Percentiles rank a stretch among this genome's conserved stretches.
Evolutionary conservation across 2,329 filamentous ascomycete species (phyloP).

Genomic region (Aspergillus unguis): DNA sequence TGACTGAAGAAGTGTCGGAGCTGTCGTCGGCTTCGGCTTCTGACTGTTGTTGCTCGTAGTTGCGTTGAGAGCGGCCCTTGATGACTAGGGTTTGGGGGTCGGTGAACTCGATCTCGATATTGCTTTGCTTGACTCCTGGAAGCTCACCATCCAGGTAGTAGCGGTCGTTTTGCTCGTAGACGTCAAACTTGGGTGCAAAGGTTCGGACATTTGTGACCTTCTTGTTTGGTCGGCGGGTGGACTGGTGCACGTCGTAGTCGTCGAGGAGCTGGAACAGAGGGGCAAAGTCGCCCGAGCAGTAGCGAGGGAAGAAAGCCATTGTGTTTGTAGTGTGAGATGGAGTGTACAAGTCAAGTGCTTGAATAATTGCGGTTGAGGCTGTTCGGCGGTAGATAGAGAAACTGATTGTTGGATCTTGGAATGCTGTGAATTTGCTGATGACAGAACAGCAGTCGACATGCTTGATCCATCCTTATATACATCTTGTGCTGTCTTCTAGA

Average conservation of each 20-base stretch:
- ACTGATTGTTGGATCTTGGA: not conserved
- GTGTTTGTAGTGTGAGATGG: not conserved
- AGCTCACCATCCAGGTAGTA: slow-evolving; percentile 49
- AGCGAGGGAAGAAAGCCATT: slow-evolving; percentile 42
- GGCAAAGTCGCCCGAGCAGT: slow-evolving; percentile 35
- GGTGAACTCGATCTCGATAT: slow-evolving; percentile 47
- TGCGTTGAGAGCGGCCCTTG: slow-evolving; percentile 39
- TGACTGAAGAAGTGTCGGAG: slow-evolving; percentile 22
- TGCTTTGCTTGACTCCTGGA: slow-evolving; percentile 46
- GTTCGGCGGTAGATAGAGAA: not conserved
- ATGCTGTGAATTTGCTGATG: slow-evolving; percentile 8
- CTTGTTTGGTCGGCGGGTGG: slow-evolving; percentile 18
- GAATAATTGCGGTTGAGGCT: not conserved
- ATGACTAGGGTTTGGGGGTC: slow-evolving; percentile 45
- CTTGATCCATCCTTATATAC: slow-evolving; percentile 17
- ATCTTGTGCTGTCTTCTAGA: slow-evolving; percentile 15
- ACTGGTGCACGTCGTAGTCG: slow-evolving; percentile 38
- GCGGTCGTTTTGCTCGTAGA: slow-evolving; percentile 39
- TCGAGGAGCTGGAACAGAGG: slow-evolving; percentile 45
- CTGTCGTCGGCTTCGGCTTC: slow-evolving; percentile 19
- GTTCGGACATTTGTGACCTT: slow-evolving; percentile 21
- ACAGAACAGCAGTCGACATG: not conserved
- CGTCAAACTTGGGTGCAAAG: slow-evolving; percentile 44
- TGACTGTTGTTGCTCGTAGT: slow-evolving; percentile 21
- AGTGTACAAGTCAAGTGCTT: not conserved